Base-by-base conservation (phyloP, 352 stramenopile species). In the Phytophthora chlamydospora region DNA sequence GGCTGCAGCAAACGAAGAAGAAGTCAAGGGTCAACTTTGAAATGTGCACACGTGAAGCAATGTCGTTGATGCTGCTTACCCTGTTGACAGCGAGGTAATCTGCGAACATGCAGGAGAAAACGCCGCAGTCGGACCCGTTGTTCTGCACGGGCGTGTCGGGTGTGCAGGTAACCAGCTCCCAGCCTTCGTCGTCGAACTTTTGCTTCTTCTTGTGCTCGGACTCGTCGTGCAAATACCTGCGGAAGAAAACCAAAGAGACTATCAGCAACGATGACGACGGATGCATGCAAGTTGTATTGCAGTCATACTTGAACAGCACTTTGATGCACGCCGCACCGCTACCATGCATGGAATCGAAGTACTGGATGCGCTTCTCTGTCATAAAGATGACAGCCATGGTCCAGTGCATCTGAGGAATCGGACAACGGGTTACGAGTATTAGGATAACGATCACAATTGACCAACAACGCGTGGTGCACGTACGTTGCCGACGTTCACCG, bases 361-460 rank as follows among this genome's bases (percentile, higher is more conserved):
- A 96, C 55, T 96, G 87, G 50, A 96, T 96, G n/a, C 81, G 80
- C 62, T 94, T 96, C 50, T 94, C 87, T 1, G 77, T 77, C 83
- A 96, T 88, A 62, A 86, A 91, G 55, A 96, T 93, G 45, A 93
- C 85, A 19, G 87, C 87, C 47, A 96, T 75, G 47, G 85, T 94
- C 87, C 87, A 96, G 48, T 96, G 87, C 17, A 87, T 91, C 87
- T 96, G 43, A 29, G 24, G 24, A 29, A 29, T 29, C 24, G 4
- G n/a, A n/a, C n/a, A n/a, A n/a, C n/a, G n/a, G n/a, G n/a, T 24
- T 24, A 24, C 21, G 10, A 45, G 0, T 66, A 55, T 38, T n/a
- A 14, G 40, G 24, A 17, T 17, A 42, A 58, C 11, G 6, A 31
- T 10, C 11, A 49, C 33, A 45, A 52, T 11, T n/a, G 40, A 27